Conservation (phyloP, 768 basidiomycete genomes). For the Boletus patriciae region DNA sequence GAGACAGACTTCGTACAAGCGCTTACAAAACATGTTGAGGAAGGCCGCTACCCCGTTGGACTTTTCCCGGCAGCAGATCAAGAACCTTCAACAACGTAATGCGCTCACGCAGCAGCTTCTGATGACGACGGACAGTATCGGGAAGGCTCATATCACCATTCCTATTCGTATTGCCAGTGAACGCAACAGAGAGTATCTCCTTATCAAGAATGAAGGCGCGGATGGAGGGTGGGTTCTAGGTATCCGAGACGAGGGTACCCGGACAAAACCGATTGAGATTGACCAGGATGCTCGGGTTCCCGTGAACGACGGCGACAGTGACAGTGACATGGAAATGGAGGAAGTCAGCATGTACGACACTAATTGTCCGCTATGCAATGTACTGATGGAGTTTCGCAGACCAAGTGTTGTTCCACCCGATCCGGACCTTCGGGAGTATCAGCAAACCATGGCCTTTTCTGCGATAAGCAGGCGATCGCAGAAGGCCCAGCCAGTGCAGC, state of each 20-base stretch:
- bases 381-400: constrained; percentile 21
- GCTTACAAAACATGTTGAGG: constrained; percentile 87
- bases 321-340: constrained; percentile 75
- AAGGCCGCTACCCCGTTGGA: constrained; percentile 82
- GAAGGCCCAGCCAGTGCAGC: constrained; percentile 34
- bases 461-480: constrained; percentile 54
- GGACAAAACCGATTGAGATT: constrained; percentile 81
- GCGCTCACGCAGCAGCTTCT: constrained; percentile 89
- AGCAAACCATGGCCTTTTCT: constrained; percentile 57
- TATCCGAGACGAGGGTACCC: constrained; percentile 82
- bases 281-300: constrained; percentile 56
- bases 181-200: constrained; percentile 90
- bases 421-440: constrained; percentile 63
- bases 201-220: constrained; percentile 86
- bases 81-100: constrained; percentile 86
- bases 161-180: constrained; percentile 95
- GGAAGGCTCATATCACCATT: constrained; percentile 85
- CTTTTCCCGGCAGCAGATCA: constrained; percentile 96
- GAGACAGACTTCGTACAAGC: constrained; percentile 88
- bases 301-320: constrained; percentile 42
- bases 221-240: constrained; percentile 95
- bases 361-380: neutral
- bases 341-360: constrained; percentile 66
- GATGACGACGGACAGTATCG: constrained; percentile 88
- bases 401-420: constrained; percentile 44